A percentile compares a stretch with the other conserved stretches of the same genome.
phyloP scores from a whole-genome alignment of 495 filamentous ascomycete genomes.

The Penicillium paxilli region DNA sequence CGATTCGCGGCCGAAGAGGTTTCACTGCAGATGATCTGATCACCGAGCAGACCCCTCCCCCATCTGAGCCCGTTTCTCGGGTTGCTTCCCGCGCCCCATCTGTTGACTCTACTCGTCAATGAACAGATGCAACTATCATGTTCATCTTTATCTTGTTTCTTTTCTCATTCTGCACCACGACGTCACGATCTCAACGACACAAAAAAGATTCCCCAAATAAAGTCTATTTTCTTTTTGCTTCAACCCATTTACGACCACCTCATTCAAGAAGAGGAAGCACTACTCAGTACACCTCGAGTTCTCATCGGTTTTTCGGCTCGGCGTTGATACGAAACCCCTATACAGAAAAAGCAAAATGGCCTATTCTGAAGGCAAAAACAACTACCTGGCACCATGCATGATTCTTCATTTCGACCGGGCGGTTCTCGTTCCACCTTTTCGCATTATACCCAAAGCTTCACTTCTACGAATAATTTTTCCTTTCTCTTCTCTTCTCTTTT shows the following conservation, averaged over 20 bases:
- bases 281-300: neutral
- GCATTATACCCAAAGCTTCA: conserved; percentile 22
- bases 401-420: conserved; percentile 15
- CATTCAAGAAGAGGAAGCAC: neutral
- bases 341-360: neutral
- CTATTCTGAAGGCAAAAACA: conserved; percentile 5
- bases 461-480: conserved; percentile 9
- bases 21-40: conserved; percentile 28
- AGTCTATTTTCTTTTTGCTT: neutral
- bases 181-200: conserved; percentile 26
- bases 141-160: neutral
- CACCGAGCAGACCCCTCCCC: conserved; percentile 18
- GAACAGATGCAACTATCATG: neutral
- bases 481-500: neutral
- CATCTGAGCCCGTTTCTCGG: conserved; percentile 21
- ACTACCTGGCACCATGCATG: conserved; percentile 5
- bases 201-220: conserved; percentile 14
- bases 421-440: conserved; percentile 11
- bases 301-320: neutral
- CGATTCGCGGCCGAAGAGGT: conserved; percentile 15
- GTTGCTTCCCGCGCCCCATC: conserved; percentile 22
- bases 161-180: conserved; percentile 15
- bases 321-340: conserved; percentile 4
- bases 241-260: conserved; percentile 16
- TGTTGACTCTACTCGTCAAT: conserved; percentile 23